A percentile compares a stretch with the other conserved stretches of the same genome.
These are phyloP conservation scores for Boletus sp. DNA, from an alignment of 768 basidiomycete species.

Conservation along the genomic window DNA sequence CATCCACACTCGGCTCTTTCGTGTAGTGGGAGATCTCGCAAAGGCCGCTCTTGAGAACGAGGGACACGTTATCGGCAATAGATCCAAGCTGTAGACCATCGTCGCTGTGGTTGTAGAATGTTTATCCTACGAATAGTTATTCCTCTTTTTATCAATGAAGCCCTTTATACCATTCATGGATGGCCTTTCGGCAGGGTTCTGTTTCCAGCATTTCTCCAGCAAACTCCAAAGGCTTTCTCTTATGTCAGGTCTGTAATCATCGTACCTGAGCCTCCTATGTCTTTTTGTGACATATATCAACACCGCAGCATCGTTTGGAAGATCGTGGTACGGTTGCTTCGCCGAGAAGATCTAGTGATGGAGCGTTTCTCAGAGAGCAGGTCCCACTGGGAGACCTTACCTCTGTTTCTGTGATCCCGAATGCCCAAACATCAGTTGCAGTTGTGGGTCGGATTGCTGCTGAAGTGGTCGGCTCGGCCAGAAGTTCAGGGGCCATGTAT, in stretches of 20 bases:
- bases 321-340: constrained; percentile 19
- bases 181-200: constrained; percentile 7
- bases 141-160: constrained; percentile 22
- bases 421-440: constrained; percentile 36
- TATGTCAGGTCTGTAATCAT: constrained; percentile 19
- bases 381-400: constrained; percentile 12
- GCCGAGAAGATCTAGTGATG: constrained; percentile 22
- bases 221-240: constrained; percentile 18
- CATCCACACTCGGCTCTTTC: constrained; percentile 45
- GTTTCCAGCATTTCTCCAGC: constrained; percentile 19
- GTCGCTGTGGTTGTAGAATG: neutral
- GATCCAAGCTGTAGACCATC: constrained; percentile 26
- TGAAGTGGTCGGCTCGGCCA: constrained; percentile 14
- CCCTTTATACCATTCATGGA: constrained; percentile 11
- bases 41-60: constrained; percentile 54
- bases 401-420: constrained; percentile 36
- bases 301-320: constrained; percentile 13
- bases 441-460: constrained; percentile 20
- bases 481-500: constrained; percentile 40
- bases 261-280: constrained; percentile 13
- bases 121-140: constrained; percentile 7
- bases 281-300: constrained; percentile 13
- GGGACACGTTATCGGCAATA: constrained; percentile 32
- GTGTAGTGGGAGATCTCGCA: constrained; percentile 62
- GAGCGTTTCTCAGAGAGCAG: neutral